A percentile compares a stretch with the other conserved stretches of the same genome.
Conservation (phyloP, 352 stramenopile genomes). For the Thalassiosira mediterranea region DNA sequence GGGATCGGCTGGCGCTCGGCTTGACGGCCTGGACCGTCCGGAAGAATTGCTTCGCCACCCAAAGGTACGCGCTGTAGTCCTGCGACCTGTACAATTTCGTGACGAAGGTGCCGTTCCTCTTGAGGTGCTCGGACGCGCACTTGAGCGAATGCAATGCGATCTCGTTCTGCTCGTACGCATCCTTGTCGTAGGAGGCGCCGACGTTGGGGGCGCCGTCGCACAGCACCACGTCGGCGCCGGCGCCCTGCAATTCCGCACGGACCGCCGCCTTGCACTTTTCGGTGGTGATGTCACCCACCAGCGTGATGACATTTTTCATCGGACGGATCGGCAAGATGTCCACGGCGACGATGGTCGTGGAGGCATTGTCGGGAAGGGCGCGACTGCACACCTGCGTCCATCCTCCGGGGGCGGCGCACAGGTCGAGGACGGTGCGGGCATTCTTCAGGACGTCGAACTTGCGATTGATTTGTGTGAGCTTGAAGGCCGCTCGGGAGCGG, state of each 20-base stretch:
- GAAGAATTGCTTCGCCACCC: slow-evolving; percentile 99
- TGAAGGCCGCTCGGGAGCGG: slow-evolving; percentile 98
- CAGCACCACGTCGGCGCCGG: slow-evolving; percentile 93
- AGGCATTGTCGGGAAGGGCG: slow-evolving; percentile 64
- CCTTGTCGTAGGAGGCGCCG: slow-evolving; percentile 96
- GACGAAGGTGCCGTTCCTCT: slow-evolving; percentile 91
- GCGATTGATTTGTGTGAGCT: slow-evolving; percentile 99
- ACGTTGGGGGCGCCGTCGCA: slow-evolving; percentile 99
- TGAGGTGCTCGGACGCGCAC: slow-evolving; percentile 96
- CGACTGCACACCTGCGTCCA: slow-evolving; percentile 92
- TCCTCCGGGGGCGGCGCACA: slow-evolving; percentile 98
- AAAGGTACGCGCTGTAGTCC: slow-evolving; percentile 98
- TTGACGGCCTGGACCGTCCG: slow-evolving; percentile 97
- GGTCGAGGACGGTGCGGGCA: slow-evolving; percentile 96
- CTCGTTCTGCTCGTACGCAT: slow-evolving; percentile 99
- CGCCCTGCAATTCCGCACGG: slow-evolving; percentile 76
- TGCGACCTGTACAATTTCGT: slow-evolving; percentile 97
- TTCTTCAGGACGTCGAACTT: slow-evolving; percentile 97
- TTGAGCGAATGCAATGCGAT: slow-evolving; percentile 95
- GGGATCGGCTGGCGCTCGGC: slow-evolving; percentile 95
- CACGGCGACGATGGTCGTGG: slow-evolving; percentile 94
- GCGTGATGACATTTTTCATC: slow-evolving; percentile 94
- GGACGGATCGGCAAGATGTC: slow-evolving; percentile 98
- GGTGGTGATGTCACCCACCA: slow-evolving; percentile 90
- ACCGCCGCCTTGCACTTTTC: slow-evolving; percentile 85